A percentile compares a stretch with the other conserved stretches of the same genome.
Evolutionary conservation across 2,329 filamentous ascomycete species (phyloP).

Genomic region (Fusarium nygamai): DNA sequence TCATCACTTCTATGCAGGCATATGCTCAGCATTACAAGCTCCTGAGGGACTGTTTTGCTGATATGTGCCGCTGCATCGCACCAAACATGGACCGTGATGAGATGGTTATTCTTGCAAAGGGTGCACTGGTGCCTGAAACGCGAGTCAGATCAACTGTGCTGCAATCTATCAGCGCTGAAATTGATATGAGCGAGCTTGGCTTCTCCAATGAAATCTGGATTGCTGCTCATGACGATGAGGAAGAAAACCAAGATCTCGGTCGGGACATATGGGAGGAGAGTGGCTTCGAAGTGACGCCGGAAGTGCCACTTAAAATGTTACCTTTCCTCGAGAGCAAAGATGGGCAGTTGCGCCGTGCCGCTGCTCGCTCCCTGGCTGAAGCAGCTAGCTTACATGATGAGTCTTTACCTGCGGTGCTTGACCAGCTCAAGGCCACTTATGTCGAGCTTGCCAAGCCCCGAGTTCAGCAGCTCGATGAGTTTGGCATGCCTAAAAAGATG

Average conservation of each 20-base stretch:
- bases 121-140: slow-evolving; percentile 80
- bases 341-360: slow-evolving; percentile 81
- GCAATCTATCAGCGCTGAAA: slow-evolving; percentile 89
- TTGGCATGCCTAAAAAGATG: slow-evolving; percentile 91
- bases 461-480: slow-evolving; percentile 86
- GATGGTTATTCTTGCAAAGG: slow-evolving; percentile 78
- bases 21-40: slow-evolving; percentile 96
- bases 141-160: slow-evolving; percentile 85
- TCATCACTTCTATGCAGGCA: slow-evolving; percentile 85
- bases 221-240: slow-evolving; percentile 87
- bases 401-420: slow-evolving; percentile 70
- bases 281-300: slow-evolving; percentile 73
- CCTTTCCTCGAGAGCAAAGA: slow-evolving; percentile 85
- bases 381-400: slow-evolving; percentile 70
- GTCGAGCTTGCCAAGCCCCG: slow-evolving; percentile 82
- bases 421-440: slow-evolving; percentile 76
- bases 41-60: slow-evolving; percentile 90
- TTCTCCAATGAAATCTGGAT: slow-evolving; percentile 95
- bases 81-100: slow-evolving; percentile 81
- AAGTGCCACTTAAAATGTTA: slow-evolving; percentile 74
- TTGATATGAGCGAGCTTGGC: slow-evolving; percentile 87
- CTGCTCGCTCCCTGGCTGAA: slow-evolving; percentile 83
- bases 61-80: slow-evolving; percentile 85
- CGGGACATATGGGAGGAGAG: slow-evolving; percentile 96
- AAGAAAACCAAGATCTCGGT: slow-evolving; percentile 86